These are phyloP conservation scores for Opeltia flavorubescens DNA, from an alignment of 495 filamentous ascomycete genomes.

Conservation along the genomic window DNA sequence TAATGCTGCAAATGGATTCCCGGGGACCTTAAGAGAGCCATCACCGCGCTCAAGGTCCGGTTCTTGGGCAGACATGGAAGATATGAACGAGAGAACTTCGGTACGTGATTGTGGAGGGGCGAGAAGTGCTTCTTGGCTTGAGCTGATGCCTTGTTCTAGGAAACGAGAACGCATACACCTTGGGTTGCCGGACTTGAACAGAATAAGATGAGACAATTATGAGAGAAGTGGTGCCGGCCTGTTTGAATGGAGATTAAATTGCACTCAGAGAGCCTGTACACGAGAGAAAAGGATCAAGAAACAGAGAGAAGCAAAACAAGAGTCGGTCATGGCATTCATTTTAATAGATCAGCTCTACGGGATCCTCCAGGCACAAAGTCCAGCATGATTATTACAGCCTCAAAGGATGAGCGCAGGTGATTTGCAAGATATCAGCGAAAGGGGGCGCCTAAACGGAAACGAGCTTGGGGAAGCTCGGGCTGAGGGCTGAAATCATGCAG, in stretches of 20 bases:
- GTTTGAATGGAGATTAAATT: no score
- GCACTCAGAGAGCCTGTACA: no score
- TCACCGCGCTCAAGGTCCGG: neutral
- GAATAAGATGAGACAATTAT: neutral
- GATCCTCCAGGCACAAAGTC: neutral
- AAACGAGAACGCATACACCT: neutral
- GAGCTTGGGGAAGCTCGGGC: neutral
- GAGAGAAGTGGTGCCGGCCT: neutral
- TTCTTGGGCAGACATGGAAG: neutral
- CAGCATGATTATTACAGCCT: neutral
- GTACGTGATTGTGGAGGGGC: neutral
- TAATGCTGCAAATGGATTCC: neutral
- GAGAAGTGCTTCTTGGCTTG: neutral
- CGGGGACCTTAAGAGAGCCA: neutral
- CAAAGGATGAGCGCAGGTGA: neutral
- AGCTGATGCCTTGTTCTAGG: neutral
- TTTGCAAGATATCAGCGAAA: neutral
- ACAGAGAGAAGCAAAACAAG: neutral
- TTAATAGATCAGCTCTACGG: neutral
- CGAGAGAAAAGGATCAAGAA: neutral
- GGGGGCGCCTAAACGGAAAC: neutral
- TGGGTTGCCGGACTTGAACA: no score
- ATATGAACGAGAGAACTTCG: neutral
- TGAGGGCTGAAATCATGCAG: neutral
- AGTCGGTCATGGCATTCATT: neutral